Evolutionary conservation across 805 yeast species (phyloP).

Genomic region (Metschnikowia rubicola): DNA sequence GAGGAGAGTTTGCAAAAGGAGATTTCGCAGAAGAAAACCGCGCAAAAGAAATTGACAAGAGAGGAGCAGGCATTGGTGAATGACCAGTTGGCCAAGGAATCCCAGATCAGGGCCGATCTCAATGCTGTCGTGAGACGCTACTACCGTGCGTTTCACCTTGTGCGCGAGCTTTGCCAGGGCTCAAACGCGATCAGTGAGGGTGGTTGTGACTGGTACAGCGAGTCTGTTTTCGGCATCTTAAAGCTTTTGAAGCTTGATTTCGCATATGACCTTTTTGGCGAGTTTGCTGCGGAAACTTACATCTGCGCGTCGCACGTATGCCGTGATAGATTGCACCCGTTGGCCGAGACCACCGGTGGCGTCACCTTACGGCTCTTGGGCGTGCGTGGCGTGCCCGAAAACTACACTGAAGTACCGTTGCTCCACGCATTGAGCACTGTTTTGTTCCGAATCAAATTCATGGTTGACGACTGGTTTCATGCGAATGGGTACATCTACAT

Average conservation of each 20-base stretch:
- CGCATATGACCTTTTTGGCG: slow-evolving; percentile 38
- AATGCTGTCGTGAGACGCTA: slow-evolving; percentile 33
- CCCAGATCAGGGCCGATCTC: slow-evolving; percentile 49
- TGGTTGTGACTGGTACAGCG: slow-evolving; percentile 62
- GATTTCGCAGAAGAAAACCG: slow-evolving; percentile 52
- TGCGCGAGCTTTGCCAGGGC: slow-evolving; percentile 50
- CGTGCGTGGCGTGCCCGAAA: slow-evolving; percentile 43
- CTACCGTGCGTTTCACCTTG: slow-evolving; percentile 49
- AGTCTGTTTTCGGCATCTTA: slow-evolving; percentile 52
- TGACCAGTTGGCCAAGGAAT: slow-evolving; percentile 63
- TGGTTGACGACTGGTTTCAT: slow-evolving; percentile 71
- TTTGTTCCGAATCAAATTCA: slow-evolving; percentile 69
- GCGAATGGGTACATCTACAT: slow-evolving; percentile 65
- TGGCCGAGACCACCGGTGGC: slow-evolving; percentile 58
- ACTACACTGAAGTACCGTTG: slow-evolving; percentile 49
- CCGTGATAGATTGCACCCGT: slow-evolving; percentile 45
- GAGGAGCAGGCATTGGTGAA: slow-evolving; percentile 69
- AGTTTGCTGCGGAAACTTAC: slow-evolving; percentile 46
- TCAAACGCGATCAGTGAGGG: slow-evolving; percentile 9
- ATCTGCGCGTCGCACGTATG: slow-evolving; percentile 53
- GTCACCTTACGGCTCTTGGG: slow-evolving; percentile 61
- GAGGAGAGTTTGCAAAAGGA: slow-evolving; percentile 80
- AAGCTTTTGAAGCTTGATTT: slow-evolving; percentile 36
- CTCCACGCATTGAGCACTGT: slow-evolving; percentile 58
- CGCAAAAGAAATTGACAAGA: slow-evolving; percentile 59